These are phyloP conservation scores for Protomyces pachydermus DNA, from an alignment of 1,139 yeast genomes.

Conservation along the genomic window DNA sequence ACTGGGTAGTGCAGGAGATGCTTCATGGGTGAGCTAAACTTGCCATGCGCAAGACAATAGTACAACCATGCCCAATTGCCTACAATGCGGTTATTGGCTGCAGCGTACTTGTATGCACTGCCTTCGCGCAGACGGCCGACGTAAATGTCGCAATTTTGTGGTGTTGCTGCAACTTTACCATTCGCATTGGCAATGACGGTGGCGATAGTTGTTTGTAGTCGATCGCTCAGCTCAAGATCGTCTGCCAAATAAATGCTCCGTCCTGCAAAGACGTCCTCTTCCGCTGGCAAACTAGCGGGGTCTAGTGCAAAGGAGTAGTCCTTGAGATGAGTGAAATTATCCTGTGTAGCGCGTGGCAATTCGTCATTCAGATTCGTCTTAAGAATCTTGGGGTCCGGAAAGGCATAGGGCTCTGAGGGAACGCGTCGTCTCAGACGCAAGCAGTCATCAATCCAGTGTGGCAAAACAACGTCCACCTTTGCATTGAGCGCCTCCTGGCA, in stretches of 20 bases:
- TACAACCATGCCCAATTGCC: slow-evolving; percentile 77
- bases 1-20: slow-evolving; percentile 68
- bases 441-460: slow-evolving; percentile 72
- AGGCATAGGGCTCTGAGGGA: slow-evolving; percentile 52
- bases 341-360: slow-evolving; percentile 20
- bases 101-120: slow-evolving; percentile 45
- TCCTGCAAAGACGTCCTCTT: slow-evolving; percentile 36
- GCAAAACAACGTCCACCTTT: slow-evolving; percentile 56
- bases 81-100: slow-evolving; percentile 41
- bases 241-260: slow-evolving; percentile 37
- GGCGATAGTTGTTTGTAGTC: slow-evolving; percentile 37
- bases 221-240: slow-evolving; percentile 41
- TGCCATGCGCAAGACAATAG: slow-evolving; percentile 52
- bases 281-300: slow-evolving; percentile 2
- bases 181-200: slow-evolving; percentile 42
- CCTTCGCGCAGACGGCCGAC: slow-evolving; percentile 64
- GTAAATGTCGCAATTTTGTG: slow-evolving; percentile 51
- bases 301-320: slow-evolving; percentile 7
- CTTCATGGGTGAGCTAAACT: slow-evolving; percentile 55
- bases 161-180: slow-evolving; percentile 41
- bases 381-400: slow-evolving; percentile 39
- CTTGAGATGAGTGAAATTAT: not conserved
- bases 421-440: slow-evolving; percentile 50
- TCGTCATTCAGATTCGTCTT: slow-evolving; percentile 7
- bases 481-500: slow-evolving; percentile 31